Base-by-base conservation (phyloP, 192 early-diverging fungal genomes). In the Podila horticola region DNA sequence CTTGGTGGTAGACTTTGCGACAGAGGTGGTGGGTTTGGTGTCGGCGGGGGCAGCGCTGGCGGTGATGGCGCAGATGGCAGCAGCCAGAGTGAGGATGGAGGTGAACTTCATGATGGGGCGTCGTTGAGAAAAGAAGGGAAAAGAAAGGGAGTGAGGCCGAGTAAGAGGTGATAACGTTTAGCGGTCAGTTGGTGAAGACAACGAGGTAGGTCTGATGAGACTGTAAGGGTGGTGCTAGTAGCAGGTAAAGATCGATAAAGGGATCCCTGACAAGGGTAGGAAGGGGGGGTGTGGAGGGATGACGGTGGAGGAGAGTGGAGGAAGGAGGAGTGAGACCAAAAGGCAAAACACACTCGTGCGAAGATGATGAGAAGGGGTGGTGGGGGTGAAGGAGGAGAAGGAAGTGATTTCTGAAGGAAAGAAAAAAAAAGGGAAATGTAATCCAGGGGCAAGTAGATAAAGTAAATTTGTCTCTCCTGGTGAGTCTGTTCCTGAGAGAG, bases 211-310 rank as follows among this genome's bases (percentile, higher is more conserved):
- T 36, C 45, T 24, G 34, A 59, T 31, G 30, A 51, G 62, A 49
- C 34, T 15, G 36, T 33, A 24, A 45, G 58, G 30, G 19, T 12
- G 28, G 58, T 26, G 31, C 60, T 45, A 45, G 52, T 55, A 26
- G 52, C 52, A 22, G 24, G 9, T 26, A 26, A 24, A 26, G 22
- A 55, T 55, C 20, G 67, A 62, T 8, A 45, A 34, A 31, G 49
- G 26, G 29, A 33, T 58, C 77, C 77, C 77, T 81, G 77, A 69
- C 61, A 81, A 81, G 77, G 71, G 77, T 41, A 41, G 77, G 70
- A 81, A 72, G 66, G 77, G 77, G 22, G 59, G 3, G 59, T 61
- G 59, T 19, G 26, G 59, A 30, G 10, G 59, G 45, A 28, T 63
- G 49, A 33, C 48, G 61, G 26, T 26, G 41, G 66, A 65, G 57